phyloP scores from a whole-genome alignment of 345 rosid genomes.

The Euphorbia pulcherrima region DNA sequence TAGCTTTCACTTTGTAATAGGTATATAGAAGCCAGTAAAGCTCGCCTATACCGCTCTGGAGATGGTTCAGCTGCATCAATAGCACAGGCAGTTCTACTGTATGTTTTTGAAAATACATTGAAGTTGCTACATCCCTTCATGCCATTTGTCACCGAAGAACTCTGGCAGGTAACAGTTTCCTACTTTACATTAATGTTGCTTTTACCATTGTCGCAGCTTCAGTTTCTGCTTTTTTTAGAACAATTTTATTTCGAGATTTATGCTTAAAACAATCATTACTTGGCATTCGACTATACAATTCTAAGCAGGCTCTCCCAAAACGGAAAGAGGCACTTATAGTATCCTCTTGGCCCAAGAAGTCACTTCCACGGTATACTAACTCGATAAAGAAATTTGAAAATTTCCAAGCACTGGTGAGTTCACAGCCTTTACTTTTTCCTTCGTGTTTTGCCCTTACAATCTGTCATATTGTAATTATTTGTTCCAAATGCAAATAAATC shows the following conservation, averaged over 20 bases:
- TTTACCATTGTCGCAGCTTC: not conserved
- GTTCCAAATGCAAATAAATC: not conserved
- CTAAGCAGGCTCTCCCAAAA: slow-evolving; percentile 65
- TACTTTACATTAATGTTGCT: not conserved
- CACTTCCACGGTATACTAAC: slow-evolving; percentile 59
- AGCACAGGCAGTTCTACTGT: slow-evolving; percentile 80
- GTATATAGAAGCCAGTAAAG: slow-evolving; percentile 97
- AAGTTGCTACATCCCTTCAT: slow-evolving; percentile 93
- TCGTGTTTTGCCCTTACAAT: not conserved
- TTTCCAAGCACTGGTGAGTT: slow-evolving; percentile 78
- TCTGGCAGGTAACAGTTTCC: slow-evolving; percentile 74
- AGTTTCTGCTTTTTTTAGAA: not conserved
- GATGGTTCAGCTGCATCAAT: slow-evolving; percentile 41
- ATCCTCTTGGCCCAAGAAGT: slow-evolving; percentile 78
- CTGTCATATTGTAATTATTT: not conserved
- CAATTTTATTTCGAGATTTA: not conserved
- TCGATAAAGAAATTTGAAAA: slow-evolving; percentile 78
- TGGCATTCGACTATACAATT: slow-evolving; percentile 7
- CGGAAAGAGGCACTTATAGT: slow-evolving; percentile 79
- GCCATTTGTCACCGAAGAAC: slow-evolving; percentile 94
- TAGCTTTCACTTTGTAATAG: slow-evolving; percentile 36
- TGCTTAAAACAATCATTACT: not conserved
- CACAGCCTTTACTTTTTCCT: slow-evolving; percentile 9
- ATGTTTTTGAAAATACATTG: slow-evolving; percentile 78
- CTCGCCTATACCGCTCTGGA: slow-evolving; percentile 66